Evolutionary conservation across 768 basidiomycete genomes (phyloP), one percentile per base, ranked within the genome.

Genomic region (Termitomyces sp.): DNA sequence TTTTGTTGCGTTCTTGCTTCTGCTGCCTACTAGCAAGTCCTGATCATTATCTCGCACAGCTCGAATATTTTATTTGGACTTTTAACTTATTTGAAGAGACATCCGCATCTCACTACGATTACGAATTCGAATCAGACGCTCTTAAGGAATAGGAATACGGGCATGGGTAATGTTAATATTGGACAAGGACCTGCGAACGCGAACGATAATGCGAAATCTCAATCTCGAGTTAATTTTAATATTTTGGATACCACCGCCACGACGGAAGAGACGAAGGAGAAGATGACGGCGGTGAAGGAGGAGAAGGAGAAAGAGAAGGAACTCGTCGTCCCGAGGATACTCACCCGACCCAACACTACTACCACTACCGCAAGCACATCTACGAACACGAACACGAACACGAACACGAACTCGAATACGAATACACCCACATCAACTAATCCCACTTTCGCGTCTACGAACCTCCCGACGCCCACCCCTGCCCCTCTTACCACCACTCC

Each of bases 41-140:
- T 46, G 1, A 46, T 22, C 45, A 6, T 13, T 13, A 7, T 22
- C 11, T 48, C 16, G 32, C 62, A 51, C 66, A 94, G 92, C 66
- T 94, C 92, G 16, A 95, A 95, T 70, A 94, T 95, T 63, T 83
- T 94, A 50, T 87, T 95, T 62, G 92, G 92, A 38, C 81, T 94
- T 58, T 71, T 94, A n/a, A 84, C 80, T 33, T 85, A 89, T 72
- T 73, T 90, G 55, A 87, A 85, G 70, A 84, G 81, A 58, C 78
- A 84, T 63, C 75, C 78, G 13, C 40, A 73, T 7, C 58, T 67
- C 44, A 39, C 60, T 51, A 44, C 51, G 51, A 35, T 55, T 48
- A 39, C 50, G 48, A 36, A n/a, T 46, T 48, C 38, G 6, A 35
- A 39, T 28, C 36, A 13, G 11, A n/a, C n/a, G 11, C n/a, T 40